These are phyloP conservation scores for Ustilago tritici DNA, from an alignment of 1,284 basidiomycete genomes.

Conservation along the genomic window DNA sequence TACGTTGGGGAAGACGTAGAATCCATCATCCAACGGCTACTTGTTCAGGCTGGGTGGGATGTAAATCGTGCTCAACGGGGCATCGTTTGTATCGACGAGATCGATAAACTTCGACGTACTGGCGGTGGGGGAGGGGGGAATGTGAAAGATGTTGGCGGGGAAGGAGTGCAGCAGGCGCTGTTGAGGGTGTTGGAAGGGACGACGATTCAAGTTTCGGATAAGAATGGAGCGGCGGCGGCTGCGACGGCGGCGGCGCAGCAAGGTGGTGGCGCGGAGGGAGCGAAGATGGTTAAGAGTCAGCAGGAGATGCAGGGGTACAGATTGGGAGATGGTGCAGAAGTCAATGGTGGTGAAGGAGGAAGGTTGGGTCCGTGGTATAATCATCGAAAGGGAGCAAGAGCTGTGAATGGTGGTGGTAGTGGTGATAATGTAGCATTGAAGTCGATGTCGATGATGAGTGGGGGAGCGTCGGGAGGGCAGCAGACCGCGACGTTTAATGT, in stretches of 20 bases:
- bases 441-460: not conserved
- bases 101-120: slow-evolving; percentile 83
- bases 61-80: slow-evolving; percentile 43
- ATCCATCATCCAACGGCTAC: slow-evolving; percentile 46
- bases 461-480: not conserved
- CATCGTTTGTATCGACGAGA: slow-evolving; percentile 95
- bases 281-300: not conserved
- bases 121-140: slow-evolving; percentile 73
- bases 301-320: not conserved
- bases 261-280: not conserved
- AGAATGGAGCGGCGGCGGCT: slow-evolving; percentile 20
- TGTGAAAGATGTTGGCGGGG: slow-evolving; percentile 90
- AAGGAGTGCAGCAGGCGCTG: slow-evolving; percentile 93
- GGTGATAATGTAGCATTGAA: not conserved
- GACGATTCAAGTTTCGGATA: slow-evolving; percentile 77
- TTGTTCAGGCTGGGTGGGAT: slow-evolving; percentile 49
- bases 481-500: slow-evolving; percentile 77
- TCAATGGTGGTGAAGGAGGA: not conserved
- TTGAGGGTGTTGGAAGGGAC: slow-evolving; percentile 94
- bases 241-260: not conserved
- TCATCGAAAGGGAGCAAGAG: slow-evolving; percentile 8
- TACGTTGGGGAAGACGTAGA: slow-evolving; percentile 64
- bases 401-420: not conserved
- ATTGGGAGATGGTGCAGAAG: not conserved
- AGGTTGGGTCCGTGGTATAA: slow-evolving; percentile 35